A percentile compares a stretch with the other conserved stretches of the same genome.
phyloP scores from a whole-genome alignment of 2,329 filamentous ascomycete genomes.

The Sclerotinia borealis region DNA sequence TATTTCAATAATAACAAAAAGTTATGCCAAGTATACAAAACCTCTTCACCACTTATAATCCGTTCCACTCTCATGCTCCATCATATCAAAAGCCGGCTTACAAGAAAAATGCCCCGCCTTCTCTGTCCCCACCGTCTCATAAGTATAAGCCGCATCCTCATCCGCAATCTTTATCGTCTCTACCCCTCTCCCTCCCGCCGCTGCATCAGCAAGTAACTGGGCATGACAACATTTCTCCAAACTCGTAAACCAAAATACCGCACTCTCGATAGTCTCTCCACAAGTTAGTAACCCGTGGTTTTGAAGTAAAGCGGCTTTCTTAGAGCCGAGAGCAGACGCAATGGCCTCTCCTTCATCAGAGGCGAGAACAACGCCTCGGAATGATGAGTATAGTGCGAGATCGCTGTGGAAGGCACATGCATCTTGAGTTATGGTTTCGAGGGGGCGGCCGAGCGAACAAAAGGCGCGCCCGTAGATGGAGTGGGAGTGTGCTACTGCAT shows the following conservation, averaged over 20 bases:
- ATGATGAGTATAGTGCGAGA: constrained; percentile 37
- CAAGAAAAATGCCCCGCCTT: constrained; percentile 64
- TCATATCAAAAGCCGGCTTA: constrained; percentile 65
- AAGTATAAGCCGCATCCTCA: constrained; percentile 62
- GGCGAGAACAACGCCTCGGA: constrained; percentile 47
- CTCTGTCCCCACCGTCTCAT: constrained; percentile 56
- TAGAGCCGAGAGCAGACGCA: constrained; percentile 40
- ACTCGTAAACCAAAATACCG: constrained; percentile 49
- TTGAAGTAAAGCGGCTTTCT: constrained; percentile 47
- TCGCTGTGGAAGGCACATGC: constrained; percentile 46
- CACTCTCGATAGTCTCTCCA: constrained; percentile 44
- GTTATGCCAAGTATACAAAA: too few relatives aligned
- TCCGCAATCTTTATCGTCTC: constrained; percentile 61
- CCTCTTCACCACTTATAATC: constrained; percentile 28
- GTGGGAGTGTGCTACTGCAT: constrained; percentile 53
- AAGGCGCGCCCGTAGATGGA: constrained; percentile 55
- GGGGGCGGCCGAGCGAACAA: constrained; percentile 47
- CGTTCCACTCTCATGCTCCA: constrained; percentile 47
- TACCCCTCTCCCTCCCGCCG: constrained; percentile 54
- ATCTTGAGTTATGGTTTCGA: constrained; percentile 46
- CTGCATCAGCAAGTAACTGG: constrained; percentile 51
- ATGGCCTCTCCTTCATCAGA: constrained; percentile 46
- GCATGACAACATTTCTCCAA: constrained; percentile 44
- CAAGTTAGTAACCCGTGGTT: constrained; percentile 51
- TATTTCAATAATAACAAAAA: neutral